Percentiles rank a stretch among this genome's conserved stretches.
phyloP scores from a whole-genome alignment of 257 asterid genomes.

The Solanum piurae region DNA sequence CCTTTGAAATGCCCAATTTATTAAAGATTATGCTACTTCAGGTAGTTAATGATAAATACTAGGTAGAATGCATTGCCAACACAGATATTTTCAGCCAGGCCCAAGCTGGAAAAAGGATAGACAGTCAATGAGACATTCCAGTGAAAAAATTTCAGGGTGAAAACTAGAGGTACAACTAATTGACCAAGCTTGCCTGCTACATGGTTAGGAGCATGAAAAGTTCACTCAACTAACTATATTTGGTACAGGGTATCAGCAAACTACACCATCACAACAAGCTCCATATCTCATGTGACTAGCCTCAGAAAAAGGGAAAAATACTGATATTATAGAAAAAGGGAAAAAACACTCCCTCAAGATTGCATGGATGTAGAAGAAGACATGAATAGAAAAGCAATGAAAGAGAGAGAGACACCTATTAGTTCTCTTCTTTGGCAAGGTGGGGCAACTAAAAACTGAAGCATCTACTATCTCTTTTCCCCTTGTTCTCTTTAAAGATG shows the following conservation, averaged over 20 bases:
- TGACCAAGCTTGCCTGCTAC: not conserved
- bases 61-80: not conserved
- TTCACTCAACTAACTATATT: not conserved
- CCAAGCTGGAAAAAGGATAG: not conserved
- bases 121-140: not conserved
- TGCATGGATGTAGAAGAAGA: not conserved
- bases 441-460: constrained; percentile 52
- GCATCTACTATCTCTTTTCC: constrained; percentile 20
- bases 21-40: not conserved
- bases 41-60: not conserved
- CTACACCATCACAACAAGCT: not conserved
- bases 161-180: not conserved
- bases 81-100: not conserved
- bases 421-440: constrained; percentile 21
- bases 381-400: not conserved
- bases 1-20: not conserved
- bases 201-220: not conserved
- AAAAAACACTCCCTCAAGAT: not conserved
- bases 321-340: not conserved
- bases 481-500: constrained; percentile 14
- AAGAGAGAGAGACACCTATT: constrained; percentile 15
- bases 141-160: not conserved
- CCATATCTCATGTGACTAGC: not conserved
- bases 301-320: not conserved
- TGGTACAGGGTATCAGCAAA: not conserved